A percentile compares a stretch with the other conserved stretches of the same genome.
phyloP scores from a whole-genome alignment of 768 basidiomycete genomes.

The Suillus paluster region DNA sequence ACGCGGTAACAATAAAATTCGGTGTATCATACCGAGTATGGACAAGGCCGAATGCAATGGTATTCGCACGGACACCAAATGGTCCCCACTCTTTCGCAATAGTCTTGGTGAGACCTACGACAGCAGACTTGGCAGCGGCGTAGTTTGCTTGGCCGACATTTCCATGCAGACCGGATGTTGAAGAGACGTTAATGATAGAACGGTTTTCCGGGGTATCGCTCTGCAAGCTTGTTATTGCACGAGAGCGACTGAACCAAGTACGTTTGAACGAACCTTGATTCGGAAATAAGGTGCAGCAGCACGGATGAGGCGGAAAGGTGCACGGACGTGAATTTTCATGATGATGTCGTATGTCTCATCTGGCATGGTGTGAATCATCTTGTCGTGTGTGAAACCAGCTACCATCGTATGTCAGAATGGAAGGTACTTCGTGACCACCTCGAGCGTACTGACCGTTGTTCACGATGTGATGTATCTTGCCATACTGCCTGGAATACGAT shows the following conservation, averaged over 20 bases:
- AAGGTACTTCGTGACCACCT: neutral
- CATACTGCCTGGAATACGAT: slow-evolving; percentile 53
- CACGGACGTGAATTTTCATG: slow-evolving; percentile 82
- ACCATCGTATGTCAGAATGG: slow-evolving; percentile 2
- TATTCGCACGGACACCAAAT: slow-evolving; percentile 83
- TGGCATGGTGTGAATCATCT: slow-evolving; percentile 86
- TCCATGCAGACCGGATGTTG: slow-evolving; percentile 81
- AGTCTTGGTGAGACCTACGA: slow-evolving; percentile 83
- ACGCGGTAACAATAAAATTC: neutral
- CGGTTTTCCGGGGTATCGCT: slow-evolving; percentile 64
- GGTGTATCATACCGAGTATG: slow-evolving; percentile 62
- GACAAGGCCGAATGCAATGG: slow-evolving; percentile 77
- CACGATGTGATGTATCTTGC: slow-evolving; percentile 85
- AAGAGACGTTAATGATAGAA: slow-evolving; percentile 82
- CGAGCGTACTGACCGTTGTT: slow-evolving; percentile 63
- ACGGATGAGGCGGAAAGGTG: slow-evolving; percentile 84
- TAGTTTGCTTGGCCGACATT: slow-evolving; percentile 89
- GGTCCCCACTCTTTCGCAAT: slow-evolving; percentile 88
- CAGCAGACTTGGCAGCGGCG: slow-evolving; percentile 78
- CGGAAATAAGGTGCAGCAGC: slow-evolving; percentile 88
- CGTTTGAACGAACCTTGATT: slow-evolving; percentile 52
- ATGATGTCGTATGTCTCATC: slow-evolving; percentile 85
- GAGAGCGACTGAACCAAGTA: neutral
- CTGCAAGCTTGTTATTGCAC: slow-evolving; percentile 34
- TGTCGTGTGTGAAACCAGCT: slow-evolving; percentile 83